These are phyloP conservation scores for Xanthoconium separans DNA, from an alignment of 1,284 basidiomycete genomes.

Conservation along the genomic window DNA sequence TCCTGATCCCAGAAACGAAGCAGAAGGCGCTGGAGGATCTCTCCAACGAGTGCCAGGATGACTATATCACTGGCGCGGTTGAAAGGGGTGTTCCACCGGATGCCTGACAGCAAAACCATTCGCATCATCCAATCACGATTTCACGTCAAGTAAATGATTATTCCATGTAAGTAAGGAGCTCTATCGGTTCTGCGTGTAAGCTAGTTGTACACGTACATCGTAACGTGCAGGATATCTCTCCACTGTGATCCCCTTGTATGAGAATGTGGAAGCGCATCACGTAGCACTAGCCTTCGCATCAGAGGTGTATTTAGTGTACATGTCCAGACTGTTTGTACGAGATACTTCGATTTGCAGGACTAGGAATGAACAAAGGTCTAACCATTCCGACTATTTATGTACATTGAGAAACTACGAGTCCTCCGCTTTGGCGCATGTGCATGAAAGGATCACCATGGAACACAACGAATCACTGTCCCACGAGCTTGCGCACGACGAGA, in stretches of 20 bases:
- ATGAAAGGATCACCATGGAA: background rate
- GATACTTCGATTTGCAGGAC: background rate
- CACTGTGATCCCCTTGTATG: background rate
- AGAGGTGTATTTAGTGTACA: background rate
- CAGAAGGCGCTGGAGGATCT: slow-evolving; percentile 53
- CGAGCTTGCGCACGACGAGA: slow-evolving; percentile 59
- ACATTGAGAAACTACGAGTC: slow-evolving; percentile 9
- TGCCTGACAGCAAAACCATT: background rate
- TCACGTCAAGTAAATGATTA: background rate
- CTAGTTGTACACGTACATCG: slow-evolving; percentile 1
- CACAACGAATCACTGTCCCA: slow-evolving; percentile 32
- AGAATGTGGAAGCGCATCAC: background rate
- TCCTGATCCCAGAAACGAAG: slow-evolving; percentile 64
- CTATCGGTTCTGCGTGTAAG: background rate
- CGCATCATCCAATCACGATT: background rate
- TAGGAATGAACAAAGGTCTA: background rate
- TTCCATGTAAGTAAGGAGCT: background rate
- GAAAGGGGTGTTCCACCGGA: slow-evolving; percentile 14
- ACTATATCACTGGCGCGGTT: slow-evolving; percentile 38
- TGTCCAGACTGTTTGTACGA: background rate
- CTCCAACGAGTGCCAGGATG: slow-evolving; percentile 50
- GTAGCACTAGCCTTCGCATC: background rate
- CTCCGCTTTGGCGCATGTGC: background rate
- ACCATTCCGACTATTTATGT: slow-evolving; percentile 4
- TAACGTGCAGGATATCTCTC: background rate